Evolutionary conservation across 2,329 filamentous ascomycete genomes (phyloP), one percentile per base, ranked within the genome.

Genomic region (Ophiostoma sp.): DNA sequence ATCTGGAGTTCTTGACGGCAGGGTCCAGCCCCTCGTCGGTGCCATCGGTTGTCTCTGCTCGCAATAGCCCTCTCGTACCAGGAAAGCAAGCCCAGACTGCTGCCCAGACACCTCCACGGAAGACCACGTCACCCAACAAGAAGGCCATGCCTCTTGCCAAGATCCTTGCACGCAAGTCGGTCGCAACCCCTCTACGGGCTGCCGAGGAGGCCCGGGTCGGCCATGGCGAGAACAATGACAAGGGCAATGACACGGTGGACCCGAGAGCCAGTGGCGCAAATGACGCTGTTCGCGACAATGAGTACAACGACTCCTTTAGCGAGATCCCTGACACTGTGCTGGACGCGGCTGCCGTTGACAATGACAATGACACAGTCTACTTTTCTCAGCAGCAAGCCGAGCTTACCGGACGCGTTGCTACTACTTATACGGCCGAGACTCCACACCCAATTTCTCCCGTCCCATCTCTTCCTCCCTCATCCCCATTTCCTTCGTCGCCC

Each of bases 221-320:
- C 64, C 6, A 11, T 36, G n/a, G 35, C 35, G n/a, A 44, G 11
- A 31, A 27, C 10, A 20, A 27, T 27, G 64, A 66, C 64, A 11
- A 23, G 23, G 23, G 5, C 62, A 39, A 65, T 23, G 31, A 39
- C 39, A 44, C 17, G 6, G 57, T 35, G 31, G 31, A 62, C 11
- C 15, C 33, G 10, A 62, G 57, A 11, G 15, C 15, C 33, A n/a
- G n/a, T 65, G 33, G 41, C 10, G 35, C 44, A 48, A 23, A 33
- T 27, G 65, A 60, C 35, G 20, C 4, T 44, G 41, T 11, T 48
- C 17, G 20, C 20, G 44, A 48, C 17, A 20, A 48, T 20, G 62
- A 65, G 36, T 84, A 86, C 64, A 83, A 86, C 0, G 85, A 87
- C 72, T 86, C 84, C 0, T 87, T 87, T 73, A 87, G 85, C 0